Evolutionary conservation across 1,284 basidiomycete genomes (phyloP), one percentile per base, ranked within the genome.

Genomic region (Apiotrichum veenhuisii): DNA sequence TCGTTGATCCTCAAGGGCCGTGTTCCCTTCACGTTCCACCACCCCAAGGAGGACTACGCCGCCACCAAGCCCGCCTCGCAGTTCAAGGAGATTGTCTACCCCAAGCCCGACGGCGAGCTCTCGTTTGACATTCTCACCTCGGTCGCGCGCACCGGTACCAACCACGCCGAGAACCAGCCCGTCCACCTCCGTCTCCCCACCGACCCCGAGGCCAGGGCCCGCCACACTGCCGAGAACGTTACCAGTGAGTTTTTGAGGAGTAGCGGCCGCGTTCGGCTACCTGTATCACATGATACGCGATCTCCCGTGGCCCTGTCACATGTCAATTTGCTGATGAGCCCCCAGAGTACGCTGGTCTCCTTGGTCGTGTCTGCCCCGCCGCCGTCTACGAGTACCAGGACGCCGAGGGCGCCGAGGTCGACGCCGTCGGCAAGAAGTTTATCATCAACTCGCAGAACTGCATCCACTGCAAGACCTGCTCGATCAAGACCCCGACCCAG

Each of bases 351-450:
- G 95, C 87, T 2, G 92, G 93, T 18, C 78, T 97, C 27, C 81
- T 98, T 25, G 89, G 88, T 2, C 82, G 87, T 10, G 94, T 88
- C 18, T 98, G 96, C 77, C 96, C 95, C 0, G 96, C 96, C 0
- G 91, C 87, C 4, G 96, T 98, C 30, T 98, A 98, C 77, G 95
- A 98, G 79, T 98, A 98, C 72, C 87, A 95, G 17, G 87, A 83
- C 57, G 74, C 75, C 1, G 84, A 83, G 41, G 83, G 80, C 7
- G 79, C 72, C 17, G 80, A 79, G 0, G 80, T 82, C 52, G 83
- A 83, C 60, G 81, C 82, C 2, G 74, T 69, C 45, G 92, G 92
- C 18, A 91, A 91, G 78, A 92, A 90, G 78, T 81, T 98, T 57
- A 87, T 97, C 20, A 98, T 98, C 77, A 98, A 98, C 78, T 90